Conservation (phyloP, 129 eudicot genomes). For the Artemisia annua region DNA sequence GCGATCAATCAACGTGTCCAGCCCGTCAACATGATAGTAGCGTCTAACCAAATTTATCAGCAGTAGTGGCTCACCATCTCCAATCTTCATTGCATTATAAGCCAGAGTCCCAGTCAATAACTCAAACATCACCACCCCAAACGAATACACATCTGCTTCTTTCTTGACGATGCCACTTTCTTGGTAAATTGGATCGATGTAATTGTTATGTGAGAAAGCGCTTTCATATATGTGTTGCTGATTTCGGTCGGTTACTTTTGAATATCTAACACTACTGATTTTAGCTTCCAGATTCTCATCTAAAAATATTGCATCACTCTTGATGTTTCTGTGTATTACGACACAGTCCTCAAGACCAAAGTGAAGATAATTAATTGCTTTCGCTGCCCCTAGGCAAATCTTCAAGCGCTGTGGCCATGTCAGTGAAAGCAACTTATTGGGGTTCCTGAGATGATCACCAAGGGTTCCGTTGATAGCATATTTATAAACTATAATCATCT, state of each 20-base stretch:
- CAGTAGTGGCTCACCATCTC: not conserved
- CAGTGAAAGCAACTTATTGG: not conserved
- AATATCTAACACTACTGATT: not conserved
- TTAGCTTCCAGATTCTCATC: not conserved
- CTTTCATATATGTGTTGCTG: not conserved
- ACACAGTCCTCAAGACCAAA: not conserved
- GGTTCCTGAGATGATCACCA: conserved; percentile 1
- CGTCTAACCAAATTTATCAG: not conserved
- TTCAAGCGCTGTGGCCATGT: not conserved
- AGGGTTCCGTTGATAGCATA: not conserved
- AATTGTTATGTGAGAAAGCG: too few relatives aligned
- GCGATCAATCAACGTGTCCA: not conserved
- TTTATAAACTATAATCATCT: not conserved
- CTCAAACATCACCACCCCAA: not conserved
- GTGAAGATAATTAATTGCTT: not conserved
- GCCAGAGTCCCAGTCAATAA: not conserved
- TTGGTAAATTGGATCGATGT: not conserved
- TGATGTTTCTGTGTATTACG: not conserved
- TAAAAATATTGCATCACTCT: not conserved
- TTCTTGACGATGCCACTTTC: not conserved
- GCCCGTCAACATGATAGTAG: not conserved
- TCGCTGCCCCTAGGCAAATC: too few relatives aligned
- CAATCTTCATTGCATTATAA: not conserved
- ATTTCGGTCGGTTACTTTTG: not conserved
- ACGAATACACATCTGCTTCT: not conserved